Conservation (phyloP, 257 asterid species). For the Hygrophila difformis region DNA sequence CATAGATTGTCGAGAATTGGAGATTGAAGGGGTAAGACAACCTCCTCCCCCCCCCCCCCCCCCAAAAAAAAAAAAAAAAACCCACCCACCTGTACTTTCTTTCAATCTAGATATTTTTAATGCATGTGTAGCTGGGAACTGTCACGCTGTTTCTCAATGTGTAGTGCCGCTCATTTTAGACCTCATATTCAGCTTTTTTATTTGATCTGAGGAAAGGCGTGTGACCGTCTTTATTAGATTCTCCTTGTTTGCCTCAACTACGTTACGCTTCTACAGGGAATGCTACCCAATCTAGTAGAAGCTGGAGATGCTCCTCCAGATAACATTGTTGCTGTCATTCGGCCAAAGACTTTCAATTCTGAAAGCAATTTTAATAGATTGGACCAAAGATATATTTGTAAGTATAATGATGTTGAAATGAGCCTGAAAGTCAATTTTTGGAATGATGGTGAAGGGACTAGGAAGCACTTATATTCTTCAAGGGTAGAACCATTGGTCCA, state of each 20-base stretch:
- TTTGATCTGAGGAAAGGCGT: background rate
- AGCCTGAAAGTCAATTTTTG: constrained; percentile 15
- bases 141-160: no score
- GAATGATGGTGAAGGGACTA: constrained; percentile 6
- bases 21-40: constrained; percentile 47
- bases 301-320: constrained; percentile 48
- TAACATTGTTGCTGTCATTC: constrained; percentile 46
- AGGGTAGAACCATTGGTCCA: constrained; percentile 18
- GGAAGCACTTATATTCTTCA: constrained; percentile 19
- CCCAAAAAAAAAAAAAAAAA: no score
- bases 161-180: background rate
- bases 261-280: constrained; percentile 32
- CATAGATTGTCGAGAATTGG: constrained; percentile 29
- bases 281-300: constrained; percentile 28
- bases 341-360: constrained; percentile 34
- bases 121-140: no score
- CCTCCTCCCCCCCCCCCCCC: no score
- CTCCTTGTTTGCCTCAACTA: background rate
- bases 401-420: constrained; percentile 36
- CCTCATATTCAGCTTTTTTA: background rate
- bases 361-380: constrained; percentile 20
- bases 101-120: no score
- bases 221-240: constrained; percentile 1
- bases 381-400: constrained; percentile 42
- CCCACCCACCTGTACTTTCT: no score